Percentiles rank a stretch among this genome's conserved stretches.
Conservation (phyloP, 108 stramenopile genomes). For the Nitzschia palea region DNA sequence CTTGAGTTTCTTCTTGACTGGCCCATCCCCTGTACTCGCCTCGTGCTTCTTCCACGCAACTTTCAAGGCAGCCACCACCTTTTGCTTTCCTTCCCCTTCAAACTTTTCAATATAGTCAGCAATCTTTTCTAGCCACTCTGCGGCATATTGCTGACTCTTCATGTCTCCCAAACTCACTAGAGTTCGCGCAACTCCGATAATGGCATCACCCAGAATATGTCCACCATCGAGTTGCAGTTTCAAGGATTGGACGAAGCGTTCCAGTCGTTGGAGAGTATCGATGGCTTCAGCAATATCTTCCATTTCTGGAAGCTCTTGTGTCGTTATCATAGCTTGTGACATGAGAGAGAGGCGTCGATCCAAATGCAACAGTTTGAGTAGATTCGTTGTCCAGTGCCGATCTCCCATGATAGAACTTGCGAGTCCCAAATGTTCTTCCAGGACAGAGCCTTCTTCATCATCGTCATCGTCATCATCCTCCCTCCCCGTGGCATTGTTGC, state of each 20-base stretch:
- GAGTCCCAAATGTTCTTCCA: slow-evolving; percentile 43
- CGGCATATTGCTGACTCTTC: slow-evolving; percentile 73
- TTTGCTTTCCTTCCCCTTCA: slow-evolving; percentile 61
- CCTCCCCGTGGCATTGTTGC: slow-evolving; percentile 1
- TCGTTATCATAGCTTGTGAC: slow-evolving; percentile 38
- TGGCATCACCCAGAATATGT: slow-evolving; percentile 69
- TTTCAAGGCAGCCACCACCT: slow-evolving; percentile 67
- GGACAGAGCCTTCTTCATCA: slow-evolving; percentile 36
- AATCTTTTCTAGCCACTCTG: slow-evolving; percentile 63
- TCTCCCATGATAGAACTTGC: slow-evolving; percentile 57
- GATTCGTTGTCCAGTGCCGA: slow-evolving; percentile 63
- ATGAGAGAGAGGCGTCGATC: slow-evolving; percentile 30
- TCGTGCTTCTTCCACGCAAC: slow-evolving; percentile 45
- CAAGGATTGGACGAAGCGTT: slow-evolving; percentile 51
- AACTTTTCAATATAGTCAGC: slow-evolving; percentile 60
- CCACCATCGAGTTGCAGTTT: slow-evolving; percentile 51
- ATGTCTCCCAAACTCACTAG: slow-evolving; percentile 78
- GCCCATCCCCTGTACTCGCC: not conserved
- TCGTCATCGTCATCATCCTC: slow-evolving; percentile 35
- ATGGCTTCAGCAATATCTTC: slow-evolving; percentile 77
- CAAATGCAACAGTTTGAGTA: slow-evolving; percentile 42
- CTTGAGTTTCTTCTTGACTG: slow-evolving; percentile 6
- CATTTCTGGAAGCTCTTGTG: slow-evolving; percentile 52
- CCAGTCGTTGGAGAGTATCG: slow-evolving; percentile 55
- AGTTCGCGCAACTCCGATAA: slow-evolving; percentile 64